Percentiles rank a stretch among this genome's conserved stretches.
Conservation (phyloP, 768 basidiomycete genomes). For the Lepiota venenata region DNA sequence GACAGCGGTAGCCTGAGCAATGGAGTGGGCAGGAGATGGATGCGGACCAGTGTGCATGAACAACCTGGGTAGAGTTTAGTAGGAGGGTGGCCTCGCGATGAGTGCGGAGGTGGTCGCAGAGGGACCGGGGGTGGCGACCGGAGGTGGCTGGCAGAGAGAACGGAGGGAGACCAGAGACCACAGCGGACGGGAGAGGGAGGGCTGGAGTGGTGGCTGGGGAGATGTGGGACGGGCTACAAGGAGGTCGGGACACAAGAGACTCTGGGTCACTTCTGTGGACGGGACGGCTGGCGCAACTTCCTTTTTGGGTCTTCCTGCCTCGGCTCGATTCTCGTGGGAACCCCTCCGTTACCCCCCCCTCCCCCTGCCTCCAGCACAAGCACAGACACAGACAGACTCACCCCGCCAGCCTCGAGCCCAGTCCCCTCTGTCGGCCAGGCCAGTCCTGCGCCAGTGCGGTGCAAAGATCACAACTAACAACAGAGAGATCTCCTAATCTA, state of each 20-base stretch:
- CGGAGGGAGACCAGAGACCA: conserved; percentile 5
- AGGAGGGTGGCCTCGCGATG: conserved; percentile 21
- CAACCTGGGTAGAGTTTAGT: conserved; percentile 14
- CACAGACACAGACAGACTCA: conserved; percentile 15
- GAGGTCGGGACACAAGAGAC: conserved; percentile 22
- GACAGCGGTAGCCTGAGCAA: neutral
- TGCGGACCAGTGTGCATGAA: neutral
- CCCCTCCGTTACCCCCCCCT: conserved; percentile 4
- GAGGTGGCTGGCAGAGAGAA: neutral
- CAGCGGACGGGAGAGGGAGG: conserved; percentile 10
- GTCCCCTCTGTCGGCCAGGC: neutral
- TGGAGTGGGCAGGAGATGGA: conserved; percentile 1
- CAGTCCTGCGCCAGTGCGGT: neutral
- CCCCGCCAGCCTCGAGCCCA: neutral
- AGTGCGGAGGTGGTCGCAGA: conserved; percentile 23
- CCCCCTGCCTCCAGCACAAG: neutral
- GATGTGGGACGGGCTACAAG: conserved; percentile 10
- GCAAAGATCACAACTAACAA: neutral
- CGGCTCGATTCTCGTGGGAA: conserved; percentile 16
- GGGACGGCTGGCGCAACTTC: conserved; percentile 31
- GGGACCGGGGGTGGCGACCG: conserved; percentile 6
- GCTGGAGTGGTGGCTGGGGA: conserved; percentile 4
- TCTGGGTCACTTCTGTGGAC: conserved; percentile 15
- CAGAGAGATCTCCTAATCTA: conserved; percentile 20
- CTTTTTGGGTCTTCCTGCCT: conserved; percentile 21